These are phyloP conservation scores for Poterioochromonas sp. DNA, from an alignment of 352 stramenopile genomes.

Conservation along the genomic window DNA sequence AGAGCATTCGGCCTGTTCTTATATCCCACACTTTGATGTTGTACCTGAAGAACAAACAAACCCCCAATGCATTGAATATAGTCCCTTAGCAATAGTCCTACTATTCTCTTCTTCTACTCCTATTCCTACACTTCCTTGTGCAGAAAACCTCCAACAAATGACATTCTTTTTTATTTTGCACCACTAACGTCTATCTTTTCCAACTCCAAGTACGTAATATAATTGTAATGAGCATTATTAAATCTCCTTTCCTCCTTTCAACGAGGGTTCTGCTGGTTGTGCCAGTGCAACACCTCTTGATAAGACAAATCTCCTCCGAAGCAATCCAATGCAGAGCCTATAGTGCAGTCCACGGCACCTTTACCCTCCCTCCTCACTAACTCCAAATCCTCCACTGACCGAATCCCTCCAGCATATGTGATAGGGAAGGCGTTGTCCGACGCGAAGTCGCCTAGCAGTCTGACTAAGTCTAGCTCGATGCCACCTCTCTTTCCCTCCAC, in stretches of 20 bases:
- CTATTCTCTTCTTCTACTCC: too few species aligned
- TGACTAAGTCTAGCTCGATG: slow-evolving; percentile 82
- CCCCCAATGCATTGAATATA: too few species aligned
- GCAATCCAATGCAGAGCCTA: slow-evolving; percentile 92
- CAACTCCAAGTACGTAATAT: too few species aligned
- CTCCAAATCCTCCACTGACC: slow-evolving; percentile 81
- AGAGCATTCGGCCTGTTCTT: too few species aligned
- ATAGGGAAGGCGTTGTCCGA: slow-evolving; percentile 46
- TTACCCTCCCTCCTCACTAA: slow-evolving; percentile 78
- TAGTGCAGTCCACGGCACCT: slow-evolving; percentile 91
- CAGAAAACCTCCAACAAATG: too few species aligned
- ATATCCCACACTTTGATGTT: too few species aligned
- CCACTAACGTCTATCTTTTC: too few species aligned
- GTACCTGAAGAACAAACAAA: too few species aligned
- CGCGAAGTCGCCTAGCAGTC: slow-evolving; percentile 65
- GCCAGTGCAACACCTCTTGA: slow-evolving; percentile 80
- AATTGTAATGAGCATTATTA: background rate
- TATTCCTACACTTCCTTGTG: too few species aligned
- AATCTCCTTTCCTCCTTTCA: background rate
- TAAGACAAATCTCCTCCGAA: slow-evolving; percentile 88
- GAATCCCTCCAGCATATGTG: slow-evolving; percentile 91
- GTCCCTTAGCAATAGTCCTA: too few species aligned
- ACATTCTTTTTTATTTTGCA: too few species aligned
- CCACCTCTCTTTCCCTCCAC: slow-evolving; percentile 71
- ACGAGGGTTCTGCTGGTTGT: slow-evolving; percentile 45